Evolutionary conservation across 257 asterid genomes (phyloP), one percentile per base, ranked within the genome.

Genomic region (Solanum chiquidenum): DNA sequence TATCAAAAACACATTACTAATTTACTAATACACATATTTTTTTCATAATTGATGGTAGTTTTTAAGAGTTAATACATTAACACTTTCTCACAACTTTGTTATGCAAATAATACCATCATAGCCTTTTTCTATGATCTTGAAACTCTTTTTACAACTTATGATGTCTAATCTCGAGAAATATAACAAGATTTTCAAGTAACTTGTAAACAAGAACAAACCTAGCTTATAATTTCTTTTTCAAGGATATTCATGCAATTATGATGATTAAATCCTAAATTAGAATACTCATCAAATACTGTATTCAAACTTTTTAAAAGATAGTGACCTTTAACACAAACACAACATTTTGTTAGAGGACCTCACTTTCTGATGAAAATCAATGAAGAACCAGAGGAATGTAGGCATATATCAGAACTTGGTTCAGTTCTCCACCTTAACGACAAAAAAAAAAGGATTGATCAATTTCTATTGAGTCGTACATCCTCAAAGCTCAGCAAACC

Each of bases 331-430:
- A 14, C 12, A 71, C 10, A 1, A 29, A 69, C 76, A 0, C 38
- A 29, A 69, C 23, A 29, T 29, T 69, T 14, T 20, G 23, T 7
- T 6, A 29, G 40, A 69, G 23, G 33, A 69, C 5, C 23, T 69
- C 37, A 13, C 11, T 29, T 69, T 14, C 11, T 18, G 64, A 55
- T 6, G 11, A 69, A 12, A 69, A 69, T 29, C 37, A 69, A 14
- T 29, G 16, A 69, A 69, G 10, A 29, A 31, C 23, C 76, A 31
- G 10, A 12, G 74, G 37, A 27, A 13, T 68, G 10, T 12, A 27
- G 12, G 0, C 21, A 25, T 25, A 12, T 1, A 12, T 27, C 21
- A 62, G 7, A n/a, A 62, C 31, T n/a, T 16, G 0, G 14, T 11
- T 25, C 3, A 21, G 12, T 58, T 4, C 27, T 58, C 68, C 6